These are phyloP conservation scores for Fraxinus dipetala DNA, from an alignment of 305 asterid genomes.

Conservation along the genomic window DNA sequence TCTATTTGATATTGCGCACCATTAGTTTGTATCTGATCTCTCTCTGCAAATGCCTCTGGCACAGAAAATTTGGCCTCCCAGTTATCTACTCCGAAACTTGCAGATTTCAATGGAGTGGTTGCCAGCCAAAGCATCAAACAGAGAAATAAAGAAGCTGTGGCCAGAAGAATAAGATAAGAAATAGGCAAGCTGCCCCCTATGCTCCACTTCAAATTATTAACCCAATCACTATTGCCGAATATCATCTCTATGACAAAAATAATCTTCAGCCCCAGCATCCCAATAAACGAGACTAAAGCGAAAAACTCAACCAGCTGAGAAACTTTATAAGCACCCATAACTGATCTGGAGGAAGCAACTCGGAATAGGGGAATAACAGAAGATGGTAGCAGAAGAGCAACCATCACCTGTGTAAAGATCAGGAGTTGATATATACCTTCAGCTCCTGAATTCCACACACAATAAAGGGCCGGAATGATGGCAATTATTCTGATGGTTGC, in stretches of 20 bases:
- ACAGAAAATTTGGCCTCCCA: conserved; percentile 36
- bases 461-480: conserved; percentile 69
- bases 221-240: conserved; percentile 93
- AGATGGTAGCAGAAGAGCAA: conserved; percentile 88
- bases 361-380: conserved; percentile 84
- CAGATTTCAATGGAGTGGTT: conserved; percentile 82
- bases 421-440: conserved; percentile 82
- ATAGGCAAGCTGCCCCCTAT: conserved; percentile 54
- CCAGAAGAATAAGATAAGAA: conserved; percentile 60
- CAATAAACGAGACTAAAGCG: conserved; percentile 53
- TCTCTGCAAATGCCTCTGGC: conserved; percentile 32
- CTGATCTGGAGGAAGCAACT: conserved; percentile 73
- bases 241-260: conserved; percentile 77
- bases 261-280: conserved; percentile 66
- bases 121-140: conserved; percentile 79
- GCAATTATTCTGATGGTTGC: conserved; percentile 76
- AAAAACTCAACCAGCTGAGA: conserved; percentile 62
- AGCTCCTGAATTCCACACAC: conserved; percentile 79
- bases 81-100: conserved; percentile 47
- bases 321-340: conserved; percentile 69
- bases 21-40: conserved; percentile 34
- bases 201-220: conserved; percentile 69
- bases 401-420: conserved; percentile 71
- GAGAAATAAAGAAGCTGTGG: conserved; percentile 52
- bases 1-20: conserved; percentile 38